Conservation (phyloP, 2,329 filamentous ascomycete species). For the Cryphonectria naterciae region DNA sequence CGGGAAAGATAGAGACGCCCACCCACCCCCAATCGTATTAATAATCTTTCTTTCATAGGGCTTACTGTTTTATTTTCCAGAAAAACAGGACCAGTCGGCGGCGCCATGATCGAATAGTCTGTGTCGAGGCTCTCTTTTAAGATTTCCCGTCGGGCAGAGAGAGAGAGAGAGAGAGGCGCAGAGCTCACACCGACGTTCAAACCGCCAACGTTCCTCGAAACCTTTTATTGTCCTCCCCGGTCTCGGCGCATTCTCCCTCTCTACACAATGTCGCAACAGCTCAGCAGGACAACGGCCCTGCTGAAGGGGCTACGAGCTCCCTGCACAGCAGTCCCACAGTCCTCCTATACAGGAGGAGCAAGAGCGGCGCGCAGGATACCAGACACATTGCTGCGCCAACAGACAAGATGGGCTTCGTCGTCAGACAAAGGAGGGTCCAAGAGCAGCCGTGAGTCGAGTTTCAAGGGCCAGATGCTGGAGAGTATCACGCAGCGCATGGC, state of each 20-base stretch:
- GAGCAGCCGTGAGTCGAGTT: conserved; percentile 37
- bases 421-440: conserved; percentile 13
- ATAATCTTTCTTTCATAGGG: background rate
- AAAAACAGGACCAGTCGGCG: background rate
- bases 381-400: background rate
- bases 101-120: conserved; percentile 10
- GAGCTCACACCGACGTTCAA: background rate
- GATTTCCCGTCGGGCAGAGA: background rate
- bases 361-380: conserved; percentile 15
- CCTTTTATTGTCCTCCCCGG: background rate
- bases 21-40: background rate
- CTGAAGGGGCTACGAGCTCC: conserved; percentile 13
- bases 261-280: conserved; percentile 28
- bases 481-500: conserved; percentile 54
- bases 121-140: background rate
- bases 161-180: background rate
- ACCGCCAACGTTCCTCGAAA: background rate
- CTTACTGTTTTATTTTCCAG: background rate
- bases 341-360: background rate
- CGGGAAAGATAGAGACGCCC: background rate
- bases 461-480: conserved; percentile 59
- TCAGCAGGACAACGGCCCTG: conserved; percentile 27
- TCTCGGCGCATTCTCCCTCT: background rate
- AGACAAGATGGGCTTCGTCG: conserved; percentile 26
- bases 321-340: background rate